Conservation (phyloP, 371 early-diverging fungal genomes). For the Funneliformis caledonium region DNA sequence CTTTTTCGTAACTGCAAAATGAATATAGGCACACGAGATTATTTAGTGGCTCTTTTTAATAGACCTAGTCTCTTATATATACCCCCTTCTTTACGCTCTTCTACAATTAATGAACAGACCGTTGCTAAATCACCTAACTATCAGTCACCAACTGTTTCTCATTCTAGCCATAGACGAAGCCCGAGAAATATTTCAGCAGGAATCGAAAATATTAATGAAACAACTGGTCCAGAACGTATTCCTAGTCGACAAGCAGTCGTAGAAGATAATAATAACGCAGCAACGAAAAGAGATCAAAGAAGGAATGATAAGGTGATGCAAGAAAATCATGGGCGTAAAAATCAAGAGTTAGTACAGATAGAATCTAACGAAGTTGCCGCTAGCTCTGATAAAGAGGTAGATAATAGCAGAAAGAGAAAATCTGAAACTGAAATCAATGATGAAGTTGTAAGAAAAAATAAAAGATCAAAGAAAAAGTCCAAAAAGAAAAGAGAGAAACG, state of each 20-base stretch:
- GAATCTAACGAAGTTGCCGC: neutral
- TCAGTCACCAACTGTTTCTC: neutral
- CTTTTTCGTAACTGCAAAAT: too few species aligned
- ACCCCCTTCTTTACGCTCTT: too few species aligned
- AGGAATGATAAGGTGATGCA: neutral
- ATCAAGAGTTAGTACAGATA: neutral
- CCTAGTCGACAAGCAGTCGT: neutral
- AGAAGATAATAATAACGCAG: neutral
- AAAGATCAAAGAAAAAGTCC: neutral
- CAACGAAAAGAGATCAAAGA: too few species aligned
- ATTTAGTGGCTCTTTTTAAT: too few species aligned
- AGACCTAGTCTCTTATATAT: too few species aligned
- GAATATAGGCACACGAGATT: too few species aligned
- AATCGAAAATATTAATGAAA: neutral
- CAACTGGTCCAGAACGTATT: neutral
- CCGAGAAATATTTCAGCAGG: neutral
- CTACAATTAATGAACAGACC: too few species aligned
- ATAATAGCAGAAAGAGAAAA: neutral
- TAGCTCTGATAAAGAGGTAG: neutral
- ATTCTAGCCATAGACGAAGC: too few species aligned
- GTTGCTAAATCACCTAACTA: too few species aligned
- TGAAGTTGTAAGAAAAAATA: too few species aligned
- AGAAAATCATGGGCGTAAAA: neutral
- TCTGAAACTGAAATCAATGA: neutral
- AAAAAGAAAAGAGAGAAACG: neutral